Base-by-base conservation (phyloP, 768 basidiomycete species). In the Leccinum variicolor region DNA sequence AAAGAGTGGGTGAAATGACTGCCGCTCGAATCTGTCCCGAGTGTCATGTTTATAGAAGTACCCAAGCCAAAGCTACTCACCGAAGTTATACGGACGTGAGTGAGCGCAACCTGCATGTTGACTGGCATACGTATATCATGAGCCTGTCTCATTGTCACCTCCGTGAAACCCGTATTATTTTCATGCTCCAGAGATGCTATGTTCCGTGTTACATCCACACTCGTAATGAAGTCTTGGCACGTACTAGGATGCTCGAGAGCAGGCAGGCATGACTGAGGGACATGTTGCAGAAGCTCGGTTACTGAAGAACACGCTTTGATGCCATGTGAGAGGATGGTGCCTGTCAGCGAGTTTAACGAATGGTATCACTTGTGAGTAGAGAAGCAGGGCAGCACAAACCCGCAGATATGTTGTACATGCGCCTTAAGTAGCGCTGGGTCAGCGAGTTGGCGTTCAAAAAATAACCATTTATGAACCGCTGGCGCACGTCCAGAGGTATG, bases 41-140 rank as follows among this genome's bases (percentile, higher is more conserved):
- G 62, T 19, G 62, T 67, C 26, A 61, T 50, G 13, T 25, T 52
- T 25, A 10, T 19, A 31, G 1, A 31, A 26, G 50, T 9, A 23
- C 33, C 29, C 23, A 52, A 51, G 10, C 4, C 7, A 21, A 41
- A n/a, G 23, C 26, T 1, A 67, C 87, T 62, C 62, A 91, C 91
- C 47, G 87, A 87, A 29, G 86, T 88, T 50, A 94, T 83, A 21
- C 90, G 83, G 23, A 94, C 77, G 67, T 92, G 89, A n/a, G 80
- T 84, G 46, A 76, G 66, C 8, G 84, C 84, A 46, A 94, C 81
- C 49, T 84, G 79, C 60, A 94, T 74, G 28, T 79, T 76, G 25
- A 94, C 88, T 14, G 91, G 90, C 54, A 87, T 78, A 28, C 88
- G 84, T 71, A 86, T 80, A 41, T 86, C 83, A 39, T 84, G 80